Base-by-base conservation (phyloP, 371 early-diverging fungal species). In the Zychaea mexicana region DNA sequence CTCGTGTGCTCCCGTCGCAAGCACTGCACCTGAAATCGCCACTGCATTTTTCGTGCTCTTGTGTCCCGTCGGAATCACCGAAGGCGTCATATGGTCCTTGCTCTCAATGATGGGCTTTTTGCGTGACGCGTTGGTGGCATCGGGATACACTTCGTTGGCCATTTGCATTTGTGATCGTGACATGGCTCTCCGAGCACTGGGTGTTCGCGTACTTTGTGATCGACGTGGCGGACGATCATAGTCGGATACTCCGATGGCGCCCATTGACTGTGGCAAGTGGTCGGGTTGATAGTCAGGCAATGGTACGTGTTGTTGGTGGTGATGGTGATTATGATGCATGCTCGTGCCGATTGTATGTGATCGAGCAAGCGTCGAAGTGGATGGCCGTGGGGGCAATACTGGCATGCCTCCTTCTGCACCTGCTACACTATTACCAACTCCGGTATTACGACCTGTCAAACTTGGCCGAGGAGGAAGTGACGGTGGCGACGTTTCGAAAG, bases 311-410 rank as follows among this genome's bases (percentile, higher is more conserved):
- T 49, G 33, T 10, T 52, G 61, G 42, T 57, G 52, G 3, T 63
- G 60, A 53, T 62, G 27, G 17, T 61, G 52, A 17, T 47, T 15
- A 13, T 46, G 46, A 39, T 30, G 13, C 19, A 31, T 19, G 19
- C 32, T 30, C 12, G 31, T 17, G 55, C 54, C 53, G n/a, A 64
- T 64, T 0, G 76, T 75, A 39, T 78, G 75, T 15, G 78, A 73
- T 1, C 73, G 63, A 2, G 78, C 75, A n/a, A 78, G 54, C 2
- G 75, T 68, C 2, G 70, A 75, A 28, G 69, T 60, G 9, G 78
- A 78, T 5, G 78, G 76, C 17, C 78, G 68, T 12, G 78, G 75
- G n/a, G 78, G 78, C 3, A 78, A 65, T 27, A 70, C 69, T 8
- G 78, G 75, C 58, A 70, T 66, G 60, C 36, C 67, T 61, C 49